These are phyloP conservation scores for Psilocybe sp. DNA, from an alignment of 768 basidiomycete species.

Conservation along the genomic window DNA sequence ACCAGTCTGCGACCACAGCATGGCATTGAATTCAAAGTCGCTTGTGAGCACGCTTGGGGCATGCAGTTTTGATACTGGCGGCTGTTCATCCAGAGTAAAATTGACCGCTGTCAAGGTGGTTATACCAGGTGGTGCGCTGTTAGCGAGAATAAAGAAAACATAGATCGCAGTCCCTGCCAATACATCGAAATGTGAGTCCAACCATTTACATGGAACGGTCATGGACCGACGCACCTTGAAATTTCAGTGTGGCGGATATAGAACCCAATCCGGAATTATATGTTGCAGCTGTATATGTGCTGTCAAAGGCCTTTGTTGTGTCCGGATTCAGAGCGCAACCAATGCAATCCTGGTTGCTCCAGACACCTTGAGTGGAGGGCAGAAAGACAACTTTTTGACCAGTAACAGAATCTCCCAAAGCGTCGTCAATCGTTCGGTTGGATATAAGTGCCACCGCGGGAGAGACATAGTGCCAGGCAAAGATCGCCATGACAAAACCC, in stretches of 20 bases:
- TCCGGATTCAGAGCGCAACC: conserved; percentile 25
- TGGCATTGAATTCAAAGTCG: conserved; percentile 26
- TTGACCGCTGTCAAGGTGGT: conserved; percentile 24
- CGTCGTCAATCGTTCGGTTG: conserved; percentile 36
- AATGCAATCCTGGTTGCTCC: conserved; percentile 22
- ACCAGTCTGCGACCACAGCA: conserved; percentile 23
- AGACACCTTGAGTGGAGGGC: conserved; percentile 18
- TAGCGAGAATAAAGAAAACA: conserved; percentile 37
- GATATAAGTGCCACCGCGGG: conserved; percentile 14
- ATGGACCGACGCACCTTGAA: conserved; percentile 17
- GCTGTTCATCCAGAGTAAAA: conserved; percentile 30
- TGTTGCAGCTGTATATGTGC: conserved; percentile 31
- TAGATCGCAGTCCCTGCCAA: conserved; percentile 34
- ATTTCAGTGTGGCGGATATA: conserved; percentile 25
- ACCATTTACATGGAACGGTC: neutral
- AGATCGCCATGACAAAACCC: conserved; percentile 10
- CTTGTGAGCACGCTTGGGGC: conserved; percentile 19
- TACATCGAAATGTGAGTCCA: neutral
- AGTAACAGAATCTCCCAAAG: conserved; percentile 29
- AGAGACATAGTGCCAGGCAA: conserved; percentile 1
- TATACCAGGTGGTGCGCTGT: conserved; percentile 23
- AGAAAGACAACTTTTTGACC: conserved; percentile 20
- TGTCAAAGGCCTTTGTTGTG: conserved; percentile 14
- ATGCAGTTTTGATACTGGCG: conserved; percentile 21
- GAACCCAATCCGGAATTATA: conserved; percentile 21